These are phyloP conservation scores for Polytolypa hystricis DNA, from an alignment of 2,329 filamentous ascomycete species.

Conservation along the genomic window DNA sequence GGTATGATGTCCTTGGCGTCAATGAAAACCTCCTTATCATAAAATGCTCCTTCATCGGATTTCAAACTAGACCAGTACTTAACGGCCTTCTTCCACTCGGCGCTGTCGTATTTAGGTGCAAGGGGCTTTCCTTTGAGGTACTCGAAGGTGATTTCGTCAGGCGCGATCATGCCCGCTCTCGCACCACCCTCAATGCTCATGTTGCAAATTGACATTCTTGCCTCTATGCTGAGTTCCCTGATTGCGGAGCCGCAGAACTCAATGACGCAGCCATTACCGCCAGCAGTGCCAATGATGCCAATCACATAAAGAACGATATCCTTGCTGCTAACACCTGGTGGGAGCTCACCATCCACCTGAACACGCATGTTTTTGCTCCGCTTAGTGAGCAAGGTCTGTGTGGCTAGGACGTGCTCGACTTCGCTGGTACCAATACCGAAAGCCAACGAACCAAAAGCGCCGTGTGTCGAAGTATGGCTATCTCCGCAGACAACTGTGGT, in stretches of 20 bases:
- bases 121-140: slow-evolving; percentile 88
- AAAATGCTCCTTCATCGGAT: slow-evolving; percentile 80
- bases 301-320: slow-evolving; percentile 90
- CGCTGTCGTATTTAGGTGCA: slow-evolving; percentile 70
- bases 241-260: slow-evolving; percentile 97
- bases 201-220: slow-evolving; percentile 98
- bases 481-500: slow-evolving; percentile 97
- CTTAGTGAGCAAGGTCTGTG: slow-evolving; percentile 88
- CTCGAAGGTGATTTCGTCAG: slow-evolving; percentile 86
- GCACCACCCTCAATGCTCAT: slow-evolving; percentile 98
- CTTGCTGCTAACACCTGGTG: slow-evolving; percentile 88
- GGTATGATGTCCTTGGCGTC: slow-evolving; percentile 87
- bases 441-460: slow-evolving; percentile 86
- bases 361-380: slow-evolving; percentile 98
- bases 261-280: slow-evolving; percentile 87
- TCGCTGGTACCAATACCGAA: slow-evolving; percentile 98
- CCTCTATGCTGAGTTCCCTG: slow-evolving; percentile 81
- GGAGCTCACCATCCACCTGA: slow-evolving; percentile 81
- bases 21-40: slow-evolving; percentile 79
- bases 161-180: slow-evolving; percentile 91
- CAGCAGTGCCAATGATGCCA: slow-evolving; percentile 86
- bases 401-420: slow-evolving; percentile 95
- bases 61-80: slow-evolving; percentile 79
- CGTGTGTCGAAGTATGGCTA: slow-evolving; percentile 95
- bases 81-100: slow-evolving; percentile 80